Conservation (phyloP, 768 basidiomycete genomes). For the Leccinum subgranulosum region DNA sequence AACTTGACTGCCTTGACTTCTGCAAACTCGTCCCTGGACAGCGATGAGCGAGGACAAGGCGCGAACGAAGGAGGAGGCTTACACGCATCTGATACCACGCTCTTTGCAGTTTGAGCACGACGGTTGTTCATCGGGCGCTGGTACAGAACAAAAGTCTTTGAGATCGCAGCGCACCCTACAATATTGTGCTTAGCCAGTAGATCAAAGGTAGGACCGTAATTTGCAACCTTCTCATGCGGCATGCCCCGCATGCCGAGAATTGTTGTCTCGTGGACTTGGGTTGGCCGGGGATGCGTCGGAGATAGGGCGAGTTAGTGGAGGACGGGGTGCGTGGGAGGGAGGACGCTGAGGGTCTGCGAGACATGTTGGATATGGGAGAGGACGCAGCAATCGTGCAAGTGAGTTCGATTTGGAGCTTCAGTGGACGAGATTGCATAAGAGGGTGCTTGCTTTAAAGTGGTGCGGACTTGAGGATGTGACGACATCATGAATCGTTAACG, state of each 20-base stretch:
- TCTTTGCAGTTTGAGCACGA: conserved; percentile 89
- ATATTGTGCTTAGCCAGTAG: background rate
- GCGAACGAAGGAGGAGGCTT: conserved; percentile 34
- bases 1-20: conserved; percentile 89
- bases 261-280: conserved; percentile 80
- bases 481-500: conserved; percentile 22
- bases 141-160: conserved; percentile 67
- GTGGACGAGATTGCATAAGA: conserved; percentile 28
- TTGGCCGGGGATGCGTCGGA: conserved; percentile 53
- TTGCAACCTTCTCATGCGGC: conserved; percentile 77
- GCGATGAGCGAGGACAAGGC: conserved; percentile 6
- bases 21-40: conserved; percentile 80
- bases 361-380: conserved; percentile 44
- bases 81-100: conserved; percentile 92
- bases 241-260: conserved; percentile 92
- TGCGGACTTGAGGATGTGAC: conserved; percentile 18
- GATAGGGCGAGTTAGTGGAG: conserved; percentile 30
- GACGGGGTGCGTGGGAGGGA: conserved; percentile 29
- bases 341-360: conserved; percentile 49
- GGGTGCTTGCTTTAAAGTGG: conserved; percentile 21
- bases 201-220: background rate
- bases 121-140: conserved; percentile 42
- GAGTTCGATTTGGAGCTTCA: conserved; percentile 1
- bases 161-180: conserved; percentile 88
- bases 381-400: background rate